Evolutionary conservation across 352 stramenopile species (phyloP).

Genomic region (Pythium sp.): DNA sequence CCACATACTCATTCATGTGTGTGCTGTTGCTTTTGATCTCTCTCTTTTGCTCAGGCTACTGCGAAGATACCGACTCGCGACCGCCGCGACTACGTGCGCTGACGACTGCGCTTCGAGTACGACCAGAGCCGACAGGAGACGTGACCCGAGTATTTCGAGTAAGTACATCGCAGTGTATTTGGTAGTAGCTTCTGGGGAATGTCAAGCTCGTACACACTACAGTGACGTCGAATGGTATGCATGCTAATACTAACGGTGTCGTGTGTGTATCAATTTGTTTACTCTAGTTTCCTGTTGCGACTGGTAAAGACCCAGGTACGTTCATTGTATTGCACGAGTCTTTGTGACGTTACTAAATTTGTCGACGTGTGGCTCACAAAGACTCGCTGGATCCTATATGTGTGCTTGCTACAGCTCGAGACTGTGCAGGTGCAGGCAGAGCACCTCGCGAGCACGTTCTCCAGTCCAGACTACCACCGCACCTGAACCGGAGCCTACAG

Average conservation of each 20-base stretch:
- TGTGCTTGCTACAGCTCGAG: constrained; percentile 39
- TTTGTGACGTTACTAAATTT: not conserved
- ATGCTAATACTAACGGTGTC: not conserved
- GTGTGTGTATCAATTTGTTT: not conserved
- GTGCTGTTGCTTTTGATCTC: not conserved
- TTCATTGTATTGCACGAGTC: not conserved
- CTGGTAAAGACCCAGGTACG: constrained; percentile 60
- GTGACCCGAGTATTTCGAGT: constrained; percentile 55
- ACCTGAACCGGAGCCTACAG: constrained; percentile 12
- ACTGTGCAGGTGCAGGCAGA: constrained; percentile 70
- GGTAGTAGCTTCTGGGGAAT: not conserved
- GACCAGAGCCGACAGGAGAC: constrained; percentile 59
- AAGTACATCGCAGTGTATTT: not conserved
- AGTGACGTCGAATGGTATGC: too few relatives aligned
- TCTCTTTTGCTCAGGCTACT: constrained; percentile 32
- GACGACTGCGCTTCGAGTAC: constrained; percentile 67
- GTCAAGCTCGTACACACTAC: not conserved
- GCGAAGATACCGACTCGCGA: constrained; percentile 68
- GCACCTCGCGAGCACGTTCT: constrained; percentile 58
- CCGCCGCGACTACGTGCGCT: constrained; percentile 60
- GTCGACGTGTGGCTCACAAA: not conserved
- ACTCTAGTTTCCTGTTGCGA: constrained; percentile 36
- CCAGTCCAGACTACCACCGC: constrained; percentile 64
- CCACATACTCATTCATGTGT: not conserved
- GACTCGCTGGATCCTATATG: not conserved